Conservation (phyloP, 208 protist genomes). For the Polymyxa betae region DNA sequence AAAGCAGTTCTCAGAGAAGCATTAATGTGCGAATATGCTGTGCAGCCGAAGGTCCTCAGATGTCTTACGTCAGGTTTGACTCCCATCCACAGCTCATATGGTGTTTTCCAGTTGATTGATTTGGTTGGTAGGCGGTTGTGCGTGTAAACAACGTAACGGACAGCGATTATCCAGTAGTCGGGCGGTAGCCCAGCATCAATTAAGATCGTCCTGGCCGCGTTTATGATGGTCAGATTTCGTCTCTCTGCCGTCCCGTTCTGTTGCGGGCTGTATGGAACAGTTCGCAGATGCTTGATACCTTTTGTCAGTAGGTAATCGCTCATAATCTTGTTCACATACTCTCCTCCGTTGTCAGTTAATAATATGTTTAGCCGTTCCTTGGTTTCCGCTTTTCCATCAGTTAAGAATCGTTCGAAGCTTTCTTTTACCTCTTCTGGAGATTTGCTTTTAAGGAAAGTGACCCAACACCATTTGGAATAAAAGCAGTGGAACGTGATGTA, state of each 20-base stretch:
- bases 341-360: neutral
- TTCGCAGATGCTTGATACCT: neutral
- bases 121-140: neutral
- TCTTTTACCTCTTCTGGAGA: neutral
- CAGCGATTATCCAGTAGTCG: neutral
- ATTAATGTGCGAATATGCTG: no score
- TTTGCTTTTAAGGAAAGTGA: neutral
- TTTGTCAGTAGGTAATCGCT: neutral
- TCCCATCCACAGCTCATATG: neutral
- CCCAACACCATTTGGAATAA: neutral
- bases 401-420: neutral
- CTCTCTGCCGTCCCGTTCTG: neutral
- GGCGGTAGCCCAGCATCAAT: neutral
- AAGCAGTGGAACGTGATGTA: neutral
- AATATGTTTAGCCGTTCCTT: neutral
- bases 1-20: no score
- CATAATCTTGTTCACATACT: neutral
- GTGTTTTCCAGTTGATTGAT: neutral
- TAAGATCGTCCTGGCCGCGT: neutral
- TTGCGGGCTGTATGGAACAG: neutral
- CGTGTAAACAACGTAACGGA: neutral
- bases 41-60: no score
- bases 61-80: no score
- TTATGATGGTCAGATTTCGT: neutral
- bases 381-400: neutral